Evolutionary conservation across 2,329 filamentous ascomycete genomes (phyloP).

Genomic region (Colletotrichum somersetense): DNA sequence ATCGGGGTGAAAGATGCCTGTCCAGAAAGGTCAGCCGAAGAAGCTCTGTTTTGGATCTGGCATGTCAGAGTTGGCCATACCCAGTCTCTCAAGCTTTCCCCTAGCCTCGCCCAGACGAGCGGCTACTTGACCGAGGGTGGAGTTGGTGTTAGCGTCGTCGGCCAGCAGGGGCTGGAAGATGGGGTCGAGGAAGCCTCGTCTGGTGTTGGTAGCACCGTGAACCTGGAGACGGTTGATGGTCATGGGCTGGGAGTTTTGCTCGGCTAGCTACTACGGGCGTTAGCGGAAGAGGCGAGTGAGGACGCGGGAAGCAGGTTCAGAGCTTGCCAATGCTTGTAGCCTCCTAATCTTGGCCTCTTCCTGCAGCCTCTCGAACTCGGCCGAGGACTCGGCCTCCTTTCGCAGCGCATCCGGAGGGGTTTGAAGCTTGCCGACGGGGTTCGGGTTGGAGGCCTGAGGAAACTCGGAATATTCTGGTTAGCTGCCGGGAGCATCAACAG

Average conservation of each 20-base stretch:
- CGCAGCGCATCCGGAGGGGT: slow-evolving; percentile 54
- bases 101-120: slow-evolving; percentile 77
- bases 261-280: slow-evolving; percentile 33
- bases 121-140: slow-evolving; percentile 85
- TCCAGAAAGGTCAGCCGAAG: slow-evolving; percentile 43
- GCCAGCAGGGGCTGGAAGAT: slow-evolving; percentile 83
- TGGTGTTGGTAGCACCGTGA: slow-evolving; percentile 85
- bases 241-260: slow-evolving; percentile 68
- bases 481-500: background rate
- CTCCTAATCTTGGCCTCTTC: slow-evolving; percentile 56
- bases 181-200: slow-evolving; percentile 83
- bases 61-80: slow-evolving; percentile 62
- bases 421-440: slow-evolving; percentile 56
- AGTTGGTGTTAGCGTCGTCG: slow-evolving; percentile 73
- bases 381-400: slow-evolving; percentile 54
- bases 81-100: slow-evolving; percentile 82
- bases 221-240: slow-evolving; percentile 89
- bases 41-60: slow-evolving; percentile 34
- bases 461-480: slow-evolving; percentile 42
- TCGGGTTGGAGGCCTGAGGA: slow-evolving; percentile 51
- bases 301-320: background rate
- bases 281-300: background rate
- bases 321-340: slow-evolving; percentile 53
- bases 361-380: slow-evolving; percentile 52
- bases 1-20: slow-evolving; percentile 88